These are phyloP conservation scores for Monilinia fructigena DNA, from an alignment of 2,329 filamentous ascomycete species.

Conservation along the genomic window DNA sequence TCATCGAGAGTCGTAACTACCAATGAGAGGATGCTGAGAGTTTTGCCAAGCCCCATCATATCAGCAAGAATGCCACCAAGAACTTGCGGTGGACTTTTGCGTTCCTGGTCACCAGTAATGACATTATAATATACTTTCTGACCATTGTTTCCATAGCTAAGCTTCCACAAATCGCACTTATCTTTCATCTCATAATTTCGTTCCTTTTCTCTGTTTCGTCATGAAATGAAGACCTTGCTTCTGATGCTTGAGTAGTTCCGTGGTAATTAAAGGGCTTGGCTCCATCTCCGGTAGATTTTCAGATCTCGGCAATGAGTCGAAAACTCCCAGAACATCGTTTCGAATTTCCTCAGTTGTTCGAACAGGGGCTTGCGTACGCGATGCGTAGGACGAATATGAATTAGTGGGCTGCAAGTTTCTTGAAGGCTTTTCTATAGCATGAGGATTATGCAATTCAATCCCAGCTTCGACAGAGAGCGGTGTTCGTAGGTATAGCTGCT, in stretches of 20 bases:
- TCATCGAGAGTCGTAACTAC: constrained; percentile 64
- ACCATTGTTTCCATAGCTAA: constrained; percentile 55
- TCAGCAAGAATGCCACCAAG: constrained; percentile 75
- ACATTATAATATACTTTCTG: constrained; percentile 73
- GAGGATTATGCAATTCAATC: constrained; percentile 74
- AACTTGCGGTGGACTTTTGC: constrained; percentile 61
- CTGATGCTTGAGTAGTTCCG: constrained; percentile 76
- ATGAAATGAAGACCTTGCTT: constrained; percentile 89
- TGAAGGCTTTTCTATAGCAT: constrained; percentile 43
- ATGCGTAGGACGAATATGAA: constrained; percentile 41
- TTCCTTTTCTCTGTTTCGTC: constrained; percentile 70
- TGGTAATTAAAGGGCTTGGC: constrained; percentile 59
- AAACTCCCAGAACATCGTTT: constrained; percentile 80
- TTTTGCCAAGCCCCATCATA: constrained; percentile 89
- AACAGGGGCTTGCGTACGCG: constrained; percentile 39
- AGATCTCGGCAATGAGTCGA: constrained; percentile 75
- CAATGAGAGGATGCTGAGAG: constrained; percentile 79
- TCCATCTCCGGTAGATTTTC: constrained; percentile 76
- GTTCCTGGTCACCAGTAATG: constrained; percentile 70
- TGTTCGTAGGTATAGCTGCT: constrained; percentile 64
- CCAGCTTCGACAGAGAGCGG: constrained; percentile 66
- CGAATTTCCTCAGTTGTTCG: constrained; percentile 84
- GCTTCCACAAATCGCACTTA: constrained; percentile 71
- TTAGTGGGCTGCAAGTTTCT: constrained; percentile 33
- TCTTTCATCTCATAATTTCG: constrained; percentile 58